Evolutionary conservation across 805 yeast genomes (phyloP), one percentile per base, ranked within the genome.

Genomic region (Ogataea nakhonphanomensis): DNA sequence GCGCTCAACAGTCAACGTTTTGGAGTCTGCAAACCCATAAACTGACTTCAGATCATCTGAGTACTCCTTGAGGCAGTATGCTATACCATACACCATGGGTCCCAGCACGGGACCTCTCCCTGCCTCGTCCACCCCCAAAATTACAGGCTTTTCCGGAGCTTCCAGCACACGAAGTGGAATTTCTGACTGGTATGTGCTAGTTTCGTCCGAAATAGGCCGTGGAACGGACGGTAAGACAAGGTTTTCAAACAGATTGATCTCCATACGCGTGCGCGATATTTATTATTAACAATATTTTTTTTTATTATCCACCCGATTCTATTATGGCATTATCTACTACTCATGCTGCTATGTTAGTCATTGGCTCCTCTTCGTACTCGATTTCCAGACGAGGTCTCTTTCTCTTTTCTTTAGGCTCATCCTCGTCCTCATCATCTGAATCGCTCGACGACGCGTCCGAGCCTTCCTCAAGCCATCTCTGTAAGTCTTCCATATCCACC

Each of bases 41-140:
- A 72, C 64, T 7, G 39, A 30, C 20, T 74, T 72, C 36, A 83
- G 70, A 13, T 71, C 57, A 1, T 63, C 55, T 23, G 69, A 73
- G 41, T 76, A 84, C 0, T 66, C 60, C 34, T 73, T 70, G 9
- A 80, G 62, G 47, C 95, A 81, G 57, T 88, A 93, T 3, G 93
- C 80, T 6, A 88, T 69, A 3, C 95, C 95, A 57, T 93, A 93
- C 2, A 93, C 99, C 99, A 93, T 93, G 0, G 98, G 95, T 0
- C 99, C 99, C 29, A 95, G 55, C 0, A 95, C 97, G 0, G 99
- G 99, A 0, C 99, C 99, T 50, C 99, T 73, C 1, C 99, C 99
- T 0, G 99, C 99, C 59, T 93, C 99, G 61, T 93, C 99, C 1
- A 93, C 95, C 1, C 99, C 99, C 8, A 93, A 62, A 7, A 81